Conservation (phyloP, 2,329 filamentous ascomycete genomes). For the Phialocephala subalpina region DNA sequence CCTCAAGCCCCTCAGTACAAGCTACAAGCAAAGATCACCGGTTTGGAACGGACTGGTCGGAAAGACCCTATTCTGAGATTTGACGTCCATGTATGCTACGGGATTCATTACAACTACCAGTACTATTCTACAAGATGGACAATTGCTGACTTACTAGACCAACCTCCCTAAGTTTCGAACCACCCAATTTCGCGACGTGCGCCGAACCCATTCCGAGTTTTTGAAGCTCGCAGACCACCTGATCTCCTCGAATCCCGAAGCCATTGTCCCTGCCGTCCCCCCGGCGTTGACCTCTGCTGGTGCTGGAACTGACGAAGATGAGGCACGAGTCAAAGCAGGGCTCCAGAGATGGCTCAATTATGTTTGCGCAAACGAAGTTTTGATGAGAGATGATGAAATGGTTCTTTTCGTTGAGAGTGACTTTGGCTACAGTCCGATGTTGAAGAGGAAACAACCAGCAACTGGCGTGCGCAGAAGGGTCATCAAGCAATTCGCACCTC, state of each 20-base stretch:
- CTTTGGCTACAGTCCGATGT: conserved; percentile 95
- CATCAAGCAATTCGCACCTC: conserved; percentile 97
- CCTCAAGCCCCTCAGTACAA: conserved; percentile 75
- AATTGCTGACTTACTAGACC: conserved; percentile 65
- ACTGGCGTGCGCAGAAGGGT: conserved; percentile 95
- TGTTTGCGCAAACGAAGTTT: conserved; percentile 88
- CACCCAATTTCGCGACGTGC: conserved; percentile 97
- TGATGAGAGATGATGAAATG: conserved; percentile 97
- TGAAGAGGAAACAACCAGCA: conserved; percentile 94
- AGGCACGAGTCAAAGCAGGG: conserved; percentile 84
- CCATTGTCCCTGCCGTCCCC: conserved; percentile 91
- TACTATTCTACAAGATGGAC: conserved; percentile 1
- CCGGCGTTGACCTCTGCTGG: conserved; percentile 95
- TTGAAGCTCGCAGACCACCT: conserved; percentile 95
- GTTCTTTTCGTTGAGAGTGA: conserved; percentile 99
- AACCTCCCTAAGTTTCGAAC: conserved; percentile 98
- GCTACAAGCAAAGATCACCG: conserved; percentile 94
- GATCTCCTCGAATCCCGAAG: conserved; percentile 96
- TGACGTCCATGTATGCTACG: conserved; percentile 82
- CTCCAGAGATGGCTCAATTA: conserved; percentile 97
- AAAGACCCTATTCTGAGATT: conserved; percentile 96
- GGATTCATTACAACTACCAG: background rate
- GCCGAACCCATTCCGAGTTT: conserved; percentile 94
- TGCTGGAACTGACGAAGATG: conserved; percentile 95
- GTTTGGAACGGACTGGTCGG: conserved; percentile 88